phyloP scores from a whole-genome alignment of 2,329 filamentous ascomycete species.

The Aspergillus tubingensis region DNA sequence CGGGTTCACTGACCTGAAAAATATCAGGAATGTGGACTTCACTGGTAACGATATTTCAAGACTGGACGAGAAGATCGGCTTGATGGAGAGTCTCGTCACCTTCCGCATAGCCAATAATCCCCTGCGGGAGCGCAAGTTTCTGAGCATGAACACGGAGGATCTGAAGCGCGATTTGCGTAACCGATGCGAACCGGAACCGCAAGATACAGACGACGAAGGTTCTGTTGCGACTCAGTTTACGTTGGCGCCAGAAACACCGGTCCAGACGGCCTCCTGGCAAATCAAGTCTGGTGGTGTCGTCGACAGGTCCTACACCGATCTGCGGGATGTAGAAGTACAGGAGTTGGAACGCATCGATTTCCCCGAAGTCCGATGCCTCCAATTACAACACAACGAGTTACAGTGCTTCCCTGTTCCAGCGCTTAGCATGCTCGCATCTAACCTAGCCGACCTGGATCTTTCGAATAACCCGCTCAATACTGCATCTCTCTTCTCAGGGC shows the following conservation, averaged over 20 bases:
- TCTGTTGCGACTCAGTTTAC: conserved; percentile 46
- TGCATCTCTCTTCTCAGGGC: conserved; percentile 65
- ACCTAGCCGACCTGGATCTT: conserved; percentile 70
- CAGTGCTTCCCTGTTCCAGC: conserved; percentile 66
- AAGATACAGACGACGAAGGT: conserved; percentile 40
- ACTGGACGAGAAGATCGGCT: conserved; percentile 73
- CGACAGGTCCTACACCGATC: conserved; percentile 68
- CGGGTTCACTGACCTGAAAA: conserved; percentile 68
- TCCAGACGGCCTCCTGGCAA: conserved; percentile 36
- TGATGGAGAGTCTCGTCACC: conserved; percentile 75
- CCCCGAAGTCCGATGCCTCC: conserved; percentile 58
- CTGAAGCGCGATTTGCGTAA: conserved; percentile 72
- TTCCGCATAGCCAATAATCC: conserved; percentile 87
- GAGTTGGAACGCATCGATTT: conserved; percentile 47
- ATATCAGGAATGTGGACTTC: conserved; percentile 76
- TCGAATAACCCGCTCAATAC: conserved; percentile 72
- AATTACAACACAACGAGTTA: conserved; percentile 77
- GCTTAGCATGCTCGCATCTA: conserved; percentile 69
- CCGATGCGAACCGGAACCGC: conserved; percentile 58
- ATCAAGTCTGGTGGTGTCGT: conserved; percentile 53
- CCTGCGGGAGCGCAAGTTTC: conserved; percentile 80
- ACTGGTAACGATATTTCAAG: conserved; percentile 79
- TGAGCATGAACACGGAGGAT: conserved; percentile 76
- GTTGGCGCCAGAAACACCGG: conserved; percentile 48
- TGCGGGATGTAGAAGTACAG: conserved; percentile 57